Conservation (phyloP, 1,284 basidiomycete genomes). For the Filobasidium uniguttulatum region DNA sequence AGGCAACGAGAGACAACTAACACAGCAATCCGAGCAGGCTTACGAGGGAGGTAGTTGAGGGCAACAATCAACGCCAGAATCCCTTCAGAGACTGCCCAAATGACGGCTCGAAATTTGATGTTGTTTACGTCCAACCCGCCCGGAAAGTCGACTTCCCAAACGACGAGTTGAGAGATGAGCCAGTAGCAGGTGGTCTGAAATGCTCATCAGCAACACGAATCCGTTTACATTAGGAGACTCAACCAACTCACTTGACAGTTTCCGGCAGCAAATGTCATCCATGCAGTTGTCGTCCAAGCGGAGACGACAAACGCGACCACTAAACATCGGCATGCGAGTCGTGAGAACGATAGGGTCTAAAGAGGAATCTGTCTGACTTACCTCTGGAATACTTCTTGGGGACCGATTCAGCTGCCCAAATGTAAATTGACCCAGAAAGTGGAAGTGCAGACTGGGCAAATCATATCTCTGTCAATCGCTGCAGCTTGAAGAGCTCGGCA, state of each 20-base stretch:
- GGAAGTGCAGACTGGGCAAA: slow-evolving; percentile 45
- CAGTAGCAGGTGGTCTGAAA: slow-evolving; percentile 65
- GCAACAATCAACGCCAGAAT: slow-evolving; percentile 50
- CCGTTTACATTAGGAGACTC: not conserved
- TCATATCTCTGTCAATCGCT: not conserved
- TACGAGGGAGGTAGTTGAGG: slow-evolving; percentile 68
- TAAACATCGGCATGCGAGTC: slow-evolving; percentile 28
- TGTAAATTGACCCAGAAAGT: slow-evolving; percentile 73
- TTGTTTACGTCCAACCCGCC: slow-evolving; percentile 56
- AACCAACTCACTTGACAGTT: slow-evolving; percentile 56
- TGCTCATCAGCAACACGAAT: slow-evolving; percentile 5
- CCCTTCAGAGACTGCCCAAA: slow-evolving; percentile 64
- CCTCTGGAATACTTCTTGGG: slow-evolving; percentile 55
- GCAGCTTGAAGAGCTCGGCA: not conserved
- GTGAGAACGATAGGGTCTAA: not conserved
- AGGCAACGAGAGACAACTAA: not conserved
- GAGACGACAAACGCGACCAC: slow-evolving; percentile 75
- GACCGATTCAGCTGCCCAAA: slow-evolving; percentile 78
- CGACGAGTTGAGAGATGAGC: slow-evolving; percentile 60
- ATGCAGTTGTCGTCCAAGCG: slow-evolving; percentile 76
- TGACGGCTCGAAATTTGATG: slow-evolving; percentile 64
- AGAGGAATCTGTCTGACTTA: not conserved
- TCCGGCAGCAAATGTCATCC: slow-evolving; percentile 73
- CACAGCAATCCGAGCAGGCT: too few relatives aligned
- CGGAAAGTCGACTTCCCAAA: slow-evolving; percentile 64